Conservation (phyloP, 768 basidiomycete species). For the Termitomyces sp. region DNA sequence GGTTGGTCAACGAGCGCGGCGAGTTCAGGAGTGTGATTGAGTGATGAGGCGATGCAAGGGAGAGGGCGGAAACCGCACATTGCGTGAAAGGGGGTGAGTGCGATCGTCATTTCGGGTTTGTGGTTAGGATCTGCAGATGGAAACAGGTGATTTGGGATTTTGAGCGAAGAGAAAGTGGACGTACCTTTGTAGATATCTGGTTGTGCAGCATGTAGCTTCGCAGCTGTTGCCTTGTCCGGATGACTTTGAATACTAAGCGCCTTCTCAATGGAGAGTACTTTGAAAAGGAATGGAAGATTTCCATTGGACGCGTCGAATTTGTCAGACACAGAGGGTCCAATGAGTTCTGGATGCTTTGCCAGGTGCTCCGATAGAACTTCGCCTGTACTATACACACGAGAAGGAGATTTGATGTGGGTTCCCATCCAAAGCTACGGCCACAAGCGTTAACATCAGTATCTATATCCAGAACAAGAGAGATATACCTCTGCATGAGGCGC, state of each 20-base stretch:
- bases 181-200: constrained; percentile 91
- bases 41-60: constrained; percentile 56
- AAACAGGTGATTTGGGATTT: constrained; percentile 1
- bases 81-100: constrained; percentile 84
- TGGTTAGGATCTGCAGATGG: constrained; percentile 76
- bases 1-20: constrained; percentile 57
- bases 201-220: constrained; percentile 56
- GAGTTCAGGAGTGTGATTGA: constrained; percentile 73
- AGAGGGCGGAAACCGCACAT: constrained; percentile 93
- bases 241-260: constrained; percentile 90
- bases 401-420: constrained; percentile 73
- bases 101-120: constrained; percentile 99
- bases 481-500: constrained; percentile 91
- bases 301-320: constrained; percentile 53
- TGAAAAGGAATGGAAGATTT: constrained; percentile 88
- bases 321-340: constrained; percentile 52
- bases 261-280: constrained; percentile 85
- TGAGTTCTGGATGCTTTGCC: constrained; percentile 56
- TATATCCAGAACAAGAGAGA: not conserved
- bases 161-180: constrained; percentile 11
- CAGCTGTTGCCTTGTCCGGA: constrained; percentile 81
- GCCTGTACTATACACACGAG: constrained; percentile 28
- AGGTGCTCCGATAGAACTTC: constrained; percentile 55
- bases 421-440: constrained; percentile 92
- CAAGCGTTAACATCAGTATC: not conserved